These are phyloP conservation scores for Aspergillus fijiensis DNA, from an alignment of 2,329 filamentous ascomycete genomes.

Conservation along the genomic window DNA sequence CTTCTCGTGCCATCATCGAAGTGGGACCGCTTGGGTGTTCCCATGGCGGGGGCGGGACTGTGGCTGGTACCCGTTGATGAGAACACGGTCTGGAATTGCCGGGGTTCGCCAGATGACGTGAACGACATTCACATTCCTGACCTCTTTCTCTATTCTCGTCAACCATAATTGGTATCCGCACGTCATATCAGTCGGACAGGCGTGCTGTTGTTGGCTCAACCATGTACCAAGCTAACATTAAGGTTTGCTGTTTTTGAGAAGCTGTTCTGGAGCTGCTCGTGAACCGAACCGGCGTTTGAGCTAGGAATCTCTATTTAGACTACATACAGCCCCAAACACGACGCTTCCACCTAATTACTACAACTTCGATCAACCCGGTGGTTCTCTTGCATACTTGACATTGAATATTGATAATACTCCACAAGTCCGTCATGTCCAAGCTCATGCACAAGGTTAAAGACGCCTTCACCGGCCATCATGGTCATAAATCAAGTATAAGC, in stretches of 20 bases:
- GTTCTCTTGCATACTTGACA: background rate
- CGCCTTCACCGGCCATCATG: slow-evolving; percentile 35
- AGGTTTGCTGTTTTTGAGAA: background rate
- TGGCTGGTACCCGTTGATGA: slow-evolving; percentile 6
- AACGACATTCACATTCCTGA: slow-evolving; percentile 1
- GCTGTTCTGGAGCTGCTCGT: background rate
- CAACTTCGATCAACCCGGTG: background rate
- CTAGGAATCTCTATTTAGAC: background rate
- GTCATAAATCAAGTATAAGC: slow-evolving; percentile 16
- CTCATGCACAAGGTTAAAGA: slow-evolving; percentile 52
- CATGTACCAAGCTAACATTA: background rate
- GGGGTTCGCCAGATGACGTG: slow-evolving; percentile 1
- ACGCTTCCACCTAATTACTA: background rate
- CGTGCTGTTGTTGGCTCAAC: background rate
- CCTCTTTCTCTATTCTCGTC: background rate
- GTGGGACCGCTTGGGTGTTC: background rate
- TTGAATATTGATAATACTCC: no score
- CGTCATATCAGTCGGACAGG: background rate
- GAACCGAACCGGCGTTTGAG: background rate
- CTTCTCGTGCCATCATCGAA: background rate
- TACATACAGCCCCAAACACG: background rate
- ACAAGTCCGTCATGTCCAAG: slow-evolving; percentile 40
- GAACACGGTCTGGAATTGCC: background rate
- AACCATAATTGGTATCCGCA: background rate
- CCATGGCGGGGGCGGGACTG: slow-evolving; percentile 1